These are phyloP conservation scores for Alternaria postmessia DNA, from an alignment of 2,329 filamentous ascomycete species.

Conservation along the genomic window DNA sequence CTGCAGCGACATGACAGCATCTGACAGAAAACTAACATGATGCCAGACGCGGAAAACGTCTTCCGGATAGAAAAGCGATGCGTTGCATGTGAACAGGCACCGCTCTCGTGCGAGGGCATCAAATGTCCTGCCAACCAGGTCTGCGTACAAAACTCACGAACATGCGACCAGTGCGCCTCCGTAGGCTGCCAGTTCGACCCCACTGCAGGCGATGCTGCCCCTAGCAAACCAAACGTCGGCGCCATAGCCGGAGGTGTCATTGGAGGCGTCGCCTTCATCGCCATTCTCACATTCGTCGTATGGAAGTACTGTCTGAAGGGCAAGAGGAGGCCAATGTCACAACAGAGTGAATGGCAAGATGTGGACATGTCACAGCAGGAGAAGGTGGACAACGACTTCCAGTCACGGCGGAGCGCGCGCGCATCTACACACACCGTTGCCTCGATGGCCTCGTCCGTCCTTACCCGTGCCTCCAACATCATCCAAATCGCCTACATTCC, in stretches of 20 bases:
- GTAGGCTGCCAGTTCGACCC: slow-evolving; percentile 61
- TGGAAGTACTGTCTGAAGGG: slow-evolving; percentile 90
- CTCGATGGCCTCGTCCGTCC: slow-evolving; percentile 93
- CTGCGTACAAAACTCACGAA: slow-evolving; percentile 67
- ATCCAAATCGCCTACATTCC: slow-evolving; percentile 99
- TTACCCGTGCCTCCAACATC: slow-evolving; percentile 96
- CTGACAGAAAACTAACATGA: slow-evolving; percentile 19
- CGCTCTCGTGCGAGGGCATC: slow-evolving; percentile 63
- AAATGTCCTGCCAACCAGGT: slow-evolving; percentile 62
- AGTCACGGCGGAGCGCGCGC: slow-evolving; percentile 66
- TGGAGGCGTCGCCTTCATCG: slow-evolving; percentile 80
- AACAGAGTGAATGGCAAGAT: slow-evolving; percentile 64
- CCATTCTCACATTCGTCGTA: slow-evolving; percentile 77
- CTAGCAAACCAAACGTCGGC: slow-evolving; percentile 70
- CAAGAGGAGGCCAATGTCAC: slow-evolving; percentile 67
- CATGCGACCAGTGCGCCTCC: slow-evolving; percentile 67
- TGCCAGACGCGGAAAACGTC: slow-evolving; percentile 47
- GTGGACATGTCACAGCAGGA: slow-evolving; percentile 64
- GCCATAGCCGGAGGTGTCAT: slow-evolving; percentile 92
- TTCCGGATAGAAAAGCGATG: slow-evolving; percentile 66
- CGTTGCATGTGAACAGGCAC: slow-evolving; percentile 60
- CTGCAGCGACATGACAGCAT: neutral
- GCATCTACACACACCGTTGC: slow-evolving; percentile 85
- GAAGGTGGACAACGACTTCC: slow-evolving; percentile 65
- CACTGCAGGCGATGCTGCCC: slow-evolving; percentile 35